A percentile compares a stretch with the other conserved stretches of the same genome.
Conservation (phyloP, 1,284 basidiomycete species). For the Austropuccinia psidii region DNA sequence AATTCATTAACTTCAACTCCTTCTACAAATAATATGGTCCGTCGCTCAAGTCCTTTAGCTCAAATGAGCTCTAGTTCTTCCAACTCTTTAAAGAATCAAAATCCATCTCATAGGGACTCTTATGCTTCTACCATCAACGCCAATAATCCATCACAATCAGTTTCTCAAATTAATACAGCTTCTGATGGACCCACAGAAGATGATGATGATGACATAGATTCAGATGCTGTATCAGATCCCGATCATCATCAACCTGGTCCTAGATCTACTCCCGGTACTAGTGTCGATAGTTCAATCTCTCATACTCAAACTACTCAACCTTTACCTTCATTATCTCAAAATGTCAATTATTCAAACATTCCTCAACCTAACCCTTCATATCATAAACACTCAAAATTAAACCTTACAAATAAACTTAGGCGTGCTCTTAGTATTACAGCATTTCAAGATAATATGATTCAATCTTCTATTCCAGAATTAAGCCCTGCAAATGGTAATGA, state of each 20-base stretch:
- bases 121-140: too few relatives aligned
- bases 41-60: constrained; percentile 26
- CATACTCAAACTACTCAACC: background rate
- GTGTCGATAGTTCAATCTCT: constrained; percentile 7
- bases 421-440: constrained; percentile 14
- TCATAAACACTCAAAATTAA: background rate
- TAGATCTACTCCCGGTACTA: constrained; percentile 23
- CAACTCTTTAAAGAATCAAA: too few relatives aligned
- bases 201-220: constrained; percentile 2
- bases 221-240: constrained; percentile 3
- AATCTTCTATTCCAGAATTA: background rate
- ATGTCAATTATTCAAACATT: background rate
- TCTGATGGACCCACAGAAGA: background rate
- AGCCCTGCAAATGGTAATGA: background rate
- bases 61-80: background rate
- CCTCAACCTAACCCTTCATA: background rate
- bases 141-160: background rate
- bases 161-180: background rate
- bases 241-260: constrained; percentile 20
- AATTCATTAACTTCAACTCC: background rate
- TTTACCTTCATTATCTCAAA: background rate
- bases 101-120: background rate
- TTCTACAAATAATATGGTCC: constrained; percentile 14
- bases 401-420: constrained; percentile 12
- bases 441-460: constrained; percentile 6